A percentile compares a stretch with the other conserved stretches of the same genome.
Evolutionary conservation across 2,329 filamentous ascomycete species (phyloP).

Genomic region (Trematosphaeria pertusa): DNA sequence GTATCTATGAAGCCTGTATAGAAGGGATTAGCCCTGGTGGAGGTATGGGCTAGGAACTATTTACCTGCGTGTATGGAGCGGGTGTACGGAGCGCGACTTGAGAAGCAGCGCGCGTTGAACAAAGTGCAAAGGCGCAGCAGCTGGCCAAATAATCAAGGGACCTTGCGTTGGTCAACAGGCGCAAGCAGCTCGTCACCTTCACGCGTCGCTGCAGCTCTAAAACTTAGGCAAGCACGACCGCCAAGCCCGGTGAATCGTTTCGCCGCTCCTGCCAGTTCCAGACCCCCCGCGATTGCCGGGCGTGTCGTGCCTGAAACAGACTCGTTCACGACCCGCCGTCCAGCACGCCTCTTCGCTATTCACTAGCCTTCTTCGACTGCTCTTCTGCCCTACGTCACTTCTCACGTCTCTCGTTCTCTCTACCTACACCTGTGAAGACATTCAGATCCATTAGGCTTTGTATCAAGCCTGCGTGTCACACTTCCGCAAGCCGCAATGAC

Average conservation of each 20-base stretch:
- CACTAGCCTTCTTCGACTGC: neutral
- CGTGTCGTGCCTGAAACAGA: neutral
- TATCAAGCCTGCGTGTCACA: no score
- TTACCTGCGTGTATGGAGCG: no score
- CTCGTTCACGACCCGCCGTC: neutral
- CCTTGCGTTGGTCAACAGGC: no score
- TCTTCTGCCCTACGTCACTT: neutral
- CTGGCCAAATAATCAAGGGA: no score
- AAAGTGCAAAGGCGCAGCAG: no score
- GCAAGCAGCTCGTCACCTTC: slow-evolving; percentile 18
- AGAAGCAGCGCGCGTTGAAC: no score
- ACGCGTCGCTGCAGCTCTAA: slow-evolving; percentile 34
- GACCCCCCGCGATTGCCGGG: slow-evolving; percentile 2
- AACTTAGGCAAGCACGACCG: slow-evolving; percentile 36
- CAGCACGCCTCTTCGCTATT: neutral
- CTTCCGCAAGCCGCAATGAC: no score
- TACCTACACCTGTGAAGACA: neutral
- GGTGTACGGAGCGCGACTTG: no score
- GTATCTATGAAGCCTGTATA: slow-evolving; percentile 6
- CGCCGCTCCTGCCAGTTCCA: slow-evolving; percentile 15
- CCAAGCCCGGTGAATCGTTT: slow-evolving; percentile 31
- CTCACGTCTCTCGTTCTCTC: no score
- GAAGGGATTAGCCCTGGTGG: slow-evolving; percentile 10
- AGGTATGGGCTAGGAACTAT: slow-evolving; percentile 21
- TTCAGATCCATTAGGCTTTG: neutral